Conservation (phyloP, 495 filamentous ascomycete genomes). For the Cercophora samala region DNA sequence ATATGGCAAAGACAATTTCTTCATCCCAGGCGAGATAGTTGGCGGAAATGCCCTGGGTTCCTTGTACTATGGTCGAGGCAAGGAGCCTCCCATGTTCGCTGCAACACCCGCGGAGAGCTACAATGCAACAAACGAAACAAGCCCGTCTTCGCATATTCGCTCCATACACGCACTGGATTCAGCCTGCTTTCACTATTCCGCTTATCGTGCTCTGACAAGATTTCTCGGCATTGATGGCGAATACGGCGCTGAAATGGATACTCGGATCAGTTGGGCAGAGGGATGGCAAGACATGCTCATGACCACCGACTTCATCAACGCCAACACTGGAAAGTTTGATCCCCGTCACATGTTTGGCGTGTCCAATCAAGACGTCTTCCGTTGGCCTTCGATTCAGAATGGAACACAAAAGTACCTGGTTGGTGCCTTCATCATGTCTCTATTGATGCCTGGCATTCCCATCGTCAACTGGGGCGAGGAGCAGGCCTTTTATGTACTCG, state of each 20-base stretch:
- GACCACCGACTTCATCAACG: constrained; percentile 63
- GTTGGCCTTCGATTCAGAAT: constrained; percentile 64
- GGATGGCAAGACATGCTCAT: constrained; percentile 59
- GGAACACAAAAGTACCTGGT: constrained; percentile 60
- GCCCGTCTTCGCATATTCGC: constrained; percentile 53
- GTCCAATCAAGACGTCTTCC: constrained; percentile 69
- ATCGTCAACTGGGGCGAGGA: constrained; percentile 67
- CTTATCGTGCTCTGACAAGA: constrained; percentile 64
- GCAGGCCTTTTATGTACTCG: constrained; percentile 64
- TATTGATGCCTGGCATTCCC: constrained; percentile 65
- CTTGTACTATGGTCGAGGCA: constrained; percentile 64
- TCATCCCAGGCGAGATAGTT: constrained; percentile 63
- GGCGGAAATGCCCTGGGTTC: constrained; percentile 60
- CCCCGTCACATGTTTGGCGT: constrained; percentile 68
- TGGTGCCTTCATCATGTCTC: constrained; percentile 60
- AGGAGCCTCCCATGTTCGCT: constrained; percentile 53
- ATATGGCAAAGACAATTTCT: constrained; percentile 62
- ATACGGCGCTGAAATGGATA: constrained; percentile 57
- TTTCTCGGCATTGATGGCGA: constrained; percentile 66
- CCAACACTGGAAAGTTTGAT: constrained; percentile 65
- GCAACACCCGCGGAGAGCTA: constrained; percentile 42
- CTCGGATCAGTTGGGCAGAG: constrained; percentile 57
- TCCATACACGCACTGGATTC: constrained; percentile 57
- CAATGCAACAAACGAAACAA: constrained; percentile 42
- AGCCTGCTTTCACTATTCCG: constrained; percentile 66